A percentile compares a stretch with the other conserved stretches of the same genome.
Evolutionary conservation across 805 yeast genomes (phyloP).

Genomic region (Yamadazyma takamatsuzukensis): DNA sequence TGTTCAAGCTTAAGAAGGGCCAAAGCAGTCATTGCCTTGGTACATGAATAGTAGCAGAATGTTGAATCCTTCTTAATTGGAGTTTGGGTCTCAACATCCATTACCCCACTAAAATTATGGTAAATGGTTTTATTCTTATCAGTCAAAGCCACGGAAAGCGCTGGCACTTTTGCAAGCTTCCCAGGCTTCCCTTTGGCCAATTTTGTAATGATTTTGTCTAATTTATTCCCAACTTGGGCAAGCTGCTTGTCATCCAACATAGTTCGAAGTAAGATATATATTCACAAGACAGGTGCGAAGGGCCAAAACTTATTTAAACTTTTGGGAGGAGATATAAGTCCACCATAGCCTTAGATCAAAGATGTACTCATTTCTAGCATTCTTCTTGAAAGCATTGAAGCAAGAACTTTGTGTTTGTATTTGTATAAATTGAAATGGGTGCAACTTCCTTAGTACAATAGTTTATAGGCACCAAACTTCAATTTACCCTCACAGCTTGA

Average conservation of each 20-base stretch:
- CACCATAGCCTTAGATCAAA: too few relatives aligned
- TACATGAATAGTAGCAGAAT: slow-evolving; percentile 24
- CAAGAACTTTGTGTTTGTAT: too few relatives aligned
- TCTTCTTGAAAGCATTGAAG: too few relatives aligned
- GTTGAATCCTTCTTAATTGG: slow-evolving; percentile 16
- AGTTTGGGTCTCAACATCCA: slow-evolving; percentile 14
- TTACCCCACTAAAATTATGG: slow-evolving; percentile 20
- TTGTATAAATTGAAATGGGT: too few relatives aligned
- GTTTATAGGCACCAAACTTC: neutral
- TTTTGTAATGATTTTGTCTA: slow-evolving; percentile 3
- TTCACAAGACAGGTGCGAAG: neutral
- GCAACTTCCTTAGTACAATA: too few relatives aligned
- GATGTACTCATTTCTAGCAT: too few relatives aligned
- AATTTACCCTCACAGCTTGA: slow-evolving; percentile 4
- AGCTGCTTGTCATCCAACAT: slow-evolving; percentile 2
- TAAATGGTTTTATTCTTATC: slow-evolving; percentile 18
- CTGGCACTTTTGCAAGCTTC: slow-evolving; percentile 16
- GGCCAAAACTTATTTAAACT: too few relatives aligned
- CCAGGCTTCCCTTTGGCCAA: neutral
- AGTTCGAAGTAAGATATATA: too few relatives aligned
- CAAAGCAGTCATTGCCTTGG: slow-evolving; percentile 33
- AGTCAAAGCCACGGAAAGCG: slow-evolving; percentile 28
- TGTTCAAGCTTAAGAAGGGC: slow-evolving; percentile 34
- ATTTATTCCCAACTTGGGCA: neutral
- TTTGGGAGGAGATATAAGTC: too few relatives aligned